Base-by-base conservation (phyloP, 768 basidiomycete genomes). In the Imleria badia region DNA sequence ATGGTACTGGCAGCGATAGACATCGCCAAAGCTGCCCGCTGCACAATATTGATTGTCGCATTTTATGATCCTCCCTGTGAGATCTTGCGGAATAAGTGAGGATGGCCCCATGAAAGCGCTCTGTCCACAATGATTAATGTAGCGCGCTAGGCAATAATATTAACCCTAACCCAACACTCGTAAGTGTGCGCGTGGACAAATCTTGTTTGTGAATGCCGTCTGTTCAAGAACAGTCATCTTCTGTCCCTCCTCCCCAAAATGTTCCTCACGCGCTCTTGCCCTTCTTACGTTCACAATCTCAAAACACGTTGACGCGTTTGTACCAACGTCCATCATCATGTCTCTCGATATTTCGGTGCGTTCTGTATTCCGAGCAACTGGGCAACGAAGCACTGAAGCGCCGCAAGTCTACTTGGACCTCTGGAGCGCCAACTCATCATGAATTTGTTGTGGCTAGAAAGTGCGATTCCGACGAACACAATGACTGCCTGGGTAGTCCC, bases 281-380 rank as follows among this genome's bases (percentile, higher is more conserved):
- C 0, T 94, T 94, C 73, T 76, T 96, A 26, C 86, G 89, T 55
- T 80, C 84, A 0, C 90, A 94, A 64, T 87, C 89, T 0, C 88
- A 91, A 68, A 85, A 79, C 54, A 84, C 86, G 12, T 71, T 95
- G 47, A 85, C 82, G 19, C 81, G 92, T 23, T 76, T 97, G 46
- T 97, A 94, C 66, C 83, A 87, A 64, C 80, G 83, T 17, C 92
- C 94, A 10, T 93, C 92, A 3, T 87, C 89, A 74, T 94, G 93
- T 72, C 81, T 97, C 48, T 87, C 91, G 23, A 86, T 97, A 70
- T 94, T 94, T 72, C 84, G 94, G 89, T 91, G 56, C 59, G 77
- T 68, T 56, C 35, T 39, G 26, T 48, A 17, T 22, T 47, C 45
- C 6, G 10, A 42, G 12, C 10, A 9, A 1, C 13, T 14, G 5